phyloP scores from a whole-genome alignment of 2,329 filamentous ascomycete species.

The Didymella lethalis region DNA sequence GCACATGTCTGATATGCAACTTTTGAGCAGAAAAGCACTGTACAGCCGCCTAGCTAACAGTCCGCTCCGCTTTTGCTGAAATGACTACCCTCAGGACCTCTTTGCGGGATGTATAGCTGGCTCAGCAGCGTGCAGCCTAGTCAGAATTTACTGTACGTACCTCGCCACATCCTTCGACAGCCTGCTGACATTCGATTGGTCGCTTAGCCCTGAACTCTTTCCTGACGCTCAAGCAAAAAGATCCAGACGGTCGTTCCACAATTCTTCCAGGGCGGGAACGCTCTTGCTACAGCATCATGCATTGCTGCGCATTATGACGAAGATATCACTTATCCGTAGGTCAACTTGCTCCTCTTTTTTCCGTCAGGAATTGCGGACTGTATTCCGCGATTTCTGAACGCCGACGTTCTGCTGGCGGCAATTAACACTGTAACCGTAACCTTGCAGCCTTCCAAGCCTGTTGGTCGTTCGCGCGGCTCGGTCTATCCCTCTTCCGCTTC shows the following conservation, averaged over 20 bases:
- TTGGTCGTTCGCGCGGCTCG: constrained; percentile 21
- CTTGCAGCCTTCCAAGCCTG: constrained; percentile 11
- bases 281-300: neutral
- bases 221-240: constrained; percentile 12
- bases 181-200: constrained; percentile 19
- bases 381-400: constrained; percentile 10
- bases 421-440: constrained; percentile 22
- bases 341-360: neutral
- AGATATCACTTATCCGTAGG: neutral
- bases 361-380: constrained; percentile 2
- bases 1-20: neutral
- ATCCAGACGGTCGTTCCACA: constrained; percentile 4
- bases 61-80: neutral
- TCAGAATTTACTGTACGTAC: constrained; percentile 12
- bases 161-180: constrained; percentile 22
- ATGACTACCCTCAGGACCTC: neutral
- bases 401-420: constrained; percentile 18
- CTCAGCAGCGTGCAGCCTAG: constrained; percentile 2
- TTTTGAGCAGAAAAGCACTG: neutral
- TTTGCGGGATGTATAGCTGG: constrained; percentile 14
- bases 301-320: neutral
- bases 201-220: constrained; percentile 8
- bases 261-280: neutral
- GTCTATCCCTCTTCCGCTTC: constrained; percentile 24
- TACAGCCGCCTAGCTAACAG: neutral